Evolutionary conservation across 441 rosid species (phyloP).

Genomic region (Geranium incanum): DNA sequence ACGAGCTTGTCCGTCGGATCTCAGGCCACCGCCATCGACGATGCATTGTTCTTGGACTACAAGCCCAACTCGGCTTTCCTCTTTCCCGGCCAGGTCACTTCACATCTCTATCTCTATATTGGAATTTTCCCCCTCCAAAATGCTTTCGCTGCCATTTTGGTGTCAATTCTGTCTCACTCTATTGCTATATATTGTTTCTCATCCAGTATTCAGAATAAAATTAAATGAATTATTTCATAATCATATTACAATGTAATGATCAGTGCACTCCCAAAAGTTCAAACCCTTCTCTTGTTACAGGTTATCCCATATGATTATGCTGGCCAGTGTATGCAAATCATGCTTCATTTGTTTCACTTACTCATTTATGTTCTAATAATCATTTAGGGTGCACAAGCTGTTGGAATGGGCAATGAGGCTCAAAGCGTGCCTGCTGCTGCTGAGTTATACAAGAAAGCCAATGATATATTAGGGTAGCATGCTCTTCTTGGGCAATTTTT

Average conservation of each 20-base stretch:
- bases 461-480: conserved; percentile 64
- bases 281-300: no score
- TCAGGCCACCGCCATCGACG: conserved; percentile 31
- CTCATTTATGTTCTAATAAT: not conserved
- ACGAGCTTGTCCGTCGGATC: conserved; percentile 63
- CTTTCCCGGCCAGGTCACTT: conserved; percentile 88
- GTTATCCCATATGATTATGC: no score
- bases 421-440: conserved; percentile 69
- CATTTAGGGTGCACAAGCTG: conserved; percentile 81
- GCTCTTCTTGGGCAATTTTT: not conserved
- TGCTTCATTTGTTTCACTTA: no score
- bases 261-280: no score
- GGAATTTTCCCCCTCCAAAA: no score
- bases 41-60: conserved; percentile 65
- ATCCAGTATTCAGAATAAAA: no score
- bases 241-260: no score
- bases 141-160: no score
- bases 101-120: no score
- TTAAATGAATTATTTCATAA: no score
- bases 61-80: conserved; percentile 71
- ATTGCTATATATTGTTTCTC: not conserved
- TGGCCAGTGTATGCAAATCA: no score
- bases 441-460: conserved; percentile 69
- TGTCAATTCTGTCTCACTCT: no score
- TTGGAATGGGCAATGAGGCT: conserved; percentile 94